Percentiles rank a stretch among this genome's conserved stretches.
Evolutionary conservation across 495 filamentous ascomycete genomes (phyloP).

Genomic region (Penicillium maclennaniae): DNA sequence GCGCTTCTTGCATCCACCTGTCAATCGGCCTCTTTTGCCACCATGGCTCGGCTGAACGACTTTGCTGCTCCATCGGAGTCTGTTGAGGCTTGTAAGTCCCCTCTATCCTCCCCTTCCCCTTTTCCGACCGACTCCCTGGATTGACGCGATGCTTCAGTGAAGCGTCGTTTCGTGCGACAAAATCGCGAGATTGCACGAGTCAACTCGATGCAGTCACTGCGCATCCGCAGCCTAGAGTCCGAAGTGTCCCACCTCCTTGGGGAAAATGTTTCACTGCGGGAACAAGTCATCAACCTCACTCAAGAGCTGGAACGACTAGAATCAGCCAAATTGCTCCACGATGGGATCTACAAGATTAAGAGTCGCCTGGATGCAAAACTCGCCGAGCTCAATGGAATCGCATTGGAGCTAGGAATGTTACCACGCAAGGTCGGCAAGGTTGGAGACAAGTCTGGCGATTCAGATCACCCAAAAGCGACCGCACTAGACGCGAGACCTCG

Average conservation of each 20-base stretch:
- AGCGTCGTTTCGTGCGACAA: constrained; percentile 81
- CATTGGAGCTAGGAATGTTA: constrained; percentile 56
- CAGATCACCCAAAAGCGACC: constrained; percentile 17
- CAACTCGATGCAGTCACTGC: constrained; percentile 87
- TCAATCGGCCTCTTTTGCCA: constrained; percentile 3
- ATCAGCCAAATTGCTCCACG: constrained; percentile 35
- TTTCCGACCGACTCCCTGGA: not conserved
- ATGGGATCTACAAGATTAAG: constrained; percentile 64
- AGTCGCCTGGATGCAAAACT: constrained; percentile 67
- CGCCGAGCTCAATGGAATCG: constrained; percentile 59
- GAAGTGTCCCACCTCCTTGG: constrained; percentile 77
- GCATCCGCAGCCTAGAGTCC: constrained; percentile 81
- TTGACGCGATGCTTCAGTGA: constrained; percentile 52
- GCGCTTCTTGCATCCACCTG: not conserved
- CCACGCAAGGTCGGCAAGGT: constrained; percentile 34
- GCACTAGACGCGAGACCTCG: constrained; percentile 14
- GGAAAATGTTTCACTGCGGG: constrained; percentile 82
- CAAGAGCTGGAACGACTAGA: constrained; percentile 58
- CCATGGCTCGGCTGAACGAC: constrained; percentile 93
- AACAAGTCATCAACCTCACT: constrained; percentile 70
- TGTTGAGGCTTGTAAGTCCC: constrained; percentile 71
- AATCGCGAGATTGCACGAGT: constrained; percentile 89
- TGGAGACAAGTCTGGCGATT: constrained; percentile 13
- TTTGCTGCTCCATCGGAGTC: constrained; percentile 62
- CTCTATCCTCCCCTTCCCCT: not conserved